Conservation (phyloP, 345 rosid species). For the Firmiana major region DNA sequence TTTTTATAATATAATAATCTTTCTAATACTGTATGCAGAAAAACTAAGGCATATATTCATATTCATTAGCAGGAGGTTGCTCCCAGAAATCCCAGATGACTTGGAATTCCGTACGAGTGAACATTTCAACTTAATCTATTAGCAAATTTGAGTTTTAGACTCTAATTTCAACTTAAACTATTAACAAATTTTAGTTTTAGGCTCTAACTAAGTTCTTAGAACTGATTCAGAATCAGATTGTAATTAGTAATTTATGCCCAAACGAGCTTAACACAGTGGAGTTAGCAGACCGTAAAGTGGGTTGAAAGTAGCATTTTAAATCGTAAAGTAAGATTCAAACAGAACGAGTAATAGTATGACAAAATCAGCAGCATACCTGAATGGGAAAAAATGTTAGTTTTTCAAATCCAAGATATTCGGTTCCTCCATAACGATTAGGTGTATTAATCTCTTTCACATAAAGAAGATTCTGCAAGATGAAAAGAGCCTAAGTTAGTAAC, state of each 20-base stretch:
- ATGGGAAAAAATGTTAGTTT: constrained; percentile 86
- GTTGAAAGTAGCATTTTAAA: not conserved
- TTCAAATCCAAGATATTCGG: constrained; percentile 74
- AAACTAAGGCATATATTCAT: not conserved
- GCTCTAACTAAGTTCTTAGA: not conserved
- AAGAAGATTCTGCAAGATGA: constrained; percentile 69
- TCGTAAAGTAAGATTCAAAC: not conserved
- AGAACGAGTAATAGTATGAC: not conserved
- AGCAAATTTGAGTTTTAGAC: not conserved
- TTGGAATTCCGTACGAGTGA: not conserved
- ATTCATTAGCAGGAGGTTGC: not conserved
- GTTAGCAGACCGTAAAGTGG: not conserved
- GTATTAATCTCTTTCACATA: constrained; percentile 62
- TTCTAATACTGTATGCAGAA: not conserved
- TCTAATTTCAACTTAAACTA: not conserved
- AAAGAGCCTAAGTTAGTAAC: not conserved
- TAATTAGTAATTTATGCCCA: not conserved
- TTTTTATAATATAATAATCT: not conserved
- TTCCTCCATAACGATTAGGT: constrained; percentile 80
- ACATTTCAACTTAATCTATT: not conserved
- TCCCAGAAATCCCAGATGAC: not conserved
- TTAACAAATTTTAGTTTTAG: not conserved
- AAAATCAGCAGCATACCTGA: constrained; percentile 48
- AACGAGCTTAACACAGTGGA: not conserved
- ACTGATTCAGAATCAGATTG: not conserved